Base-by-base conservation (phyloP, 2,329 filamentous ascomycete species). In the Hypoxylon sp. region DNA sequence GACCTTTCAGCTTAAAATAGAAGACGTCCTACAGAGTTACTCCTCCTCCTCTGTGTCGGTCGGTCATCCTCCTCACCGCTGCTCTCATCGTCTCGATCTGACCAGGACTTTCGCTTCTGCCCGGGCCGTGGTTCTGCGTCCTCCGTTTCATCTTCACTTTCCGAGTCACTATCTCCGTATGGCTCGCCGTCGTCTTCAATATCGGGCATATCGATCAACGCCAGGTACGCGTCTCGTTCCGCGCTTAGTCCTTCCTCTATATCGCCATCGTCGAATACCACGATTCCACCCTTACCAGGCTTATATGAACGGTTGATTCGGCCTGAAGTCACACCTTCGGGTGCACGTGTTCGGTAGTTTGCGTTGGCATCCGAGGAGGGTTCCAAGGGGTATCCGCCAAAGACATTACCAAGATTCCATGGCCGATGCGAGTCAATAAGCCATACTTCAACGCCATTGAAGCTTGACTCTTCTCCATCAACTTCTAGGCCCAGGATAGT, bases 191-290 rank as follows among this genome's bases (percentile, higher is more conserved):
- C 87, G 32, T 96, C 93, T 41, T 93, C 93, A 51, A 97, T 82
- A 50, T 97, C 93, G 0, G 94, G 95, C 94, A 99, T 98, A 68
- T 94, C 91, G 49, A 93, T 84, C 56, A 98, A 82, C n/a, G 91
- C 91, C 70, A 92, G 87, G 76, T 97, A 98, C 41, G 96, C 94
- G 65, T 93, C 90, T 72, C 89, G 87, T 80, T 98, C 94, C 0
- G 82, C 82, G 11, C 80, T 80, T 34, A 99, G 82, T 34, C 94
- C 92, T 72, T 95, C 92, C 72, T 95, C 92, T 55, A 99, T 94
- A 78, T 99, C 96, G 1, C 95, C 96, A 76, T 98, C 96, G 76
- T 98, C 96, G 78, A 96, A 97, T 1, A 98, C 94, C 67, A 99
- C 88, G 45, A 99, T 92, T 0, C 96, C 96, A 17, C 95, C 95